Base-by-base conservation (phyloP, 202 grass and related monocot species). In the Panicum virgatum region DNA sequence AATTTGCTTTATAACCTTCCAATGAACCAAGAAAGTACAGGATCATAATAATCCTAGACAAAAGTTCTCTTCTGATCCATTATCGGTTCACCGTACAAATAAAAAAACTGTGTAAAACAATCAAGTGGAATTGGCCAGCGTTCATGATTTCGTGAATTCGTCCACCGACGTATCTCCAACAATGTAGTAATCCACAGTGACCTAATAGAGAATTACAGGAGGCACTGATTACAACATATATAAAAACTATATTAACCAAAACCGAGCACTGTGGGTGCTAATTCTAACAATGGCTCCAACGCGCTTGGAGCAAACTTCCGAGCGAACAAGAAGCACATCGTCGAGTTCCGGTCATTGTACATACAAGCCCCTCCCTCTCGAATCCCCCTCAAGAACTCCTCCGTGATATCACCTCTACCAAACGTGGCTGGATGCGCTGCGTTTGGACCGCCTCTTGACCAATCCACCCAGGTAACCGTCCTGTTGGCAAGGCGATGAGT, bases 251-350 rank as follows among this genome's bases (percentile, higher is more conserved):
- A 51, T 48, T 71, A 94, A 36, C 87, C 85, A 78, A 83, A 92
- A 77, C 90, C 85, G 3, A 93, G 87, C 63, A 86, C 61, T 16
- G 67, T 86, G 15, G 93, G 87, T 34, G 90, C 80, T 69, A 96
- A 75, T 64, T 87, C 83, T 75, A 99, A 85, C 80, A 96, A 82
- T 23, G 91, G 93, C 61, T 90, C 73, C 83, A 99, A 77, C 0
- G 93, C 80, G 70, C 91, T 94, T 30, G 89, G 92, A 69, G 96
- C 81, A 62, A 98, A 96, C 87, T 98, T 98, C 85, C 92, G 90
- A 27, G 91, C 96, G 73, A 99, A 96, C 38, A 96, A 68, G 52
- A 82, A 83, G 85, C 96, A 99, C 25, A 78, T 69, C 3, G 85
- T 88, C 0, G 88, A 57, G 79, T 91, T 90, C 25, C 46, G 80